Evolutionary conservation across 2,329 filamentous ascomycete genomes (phyloP).

Genomic region (Xylariaceae sp.): DNA sequence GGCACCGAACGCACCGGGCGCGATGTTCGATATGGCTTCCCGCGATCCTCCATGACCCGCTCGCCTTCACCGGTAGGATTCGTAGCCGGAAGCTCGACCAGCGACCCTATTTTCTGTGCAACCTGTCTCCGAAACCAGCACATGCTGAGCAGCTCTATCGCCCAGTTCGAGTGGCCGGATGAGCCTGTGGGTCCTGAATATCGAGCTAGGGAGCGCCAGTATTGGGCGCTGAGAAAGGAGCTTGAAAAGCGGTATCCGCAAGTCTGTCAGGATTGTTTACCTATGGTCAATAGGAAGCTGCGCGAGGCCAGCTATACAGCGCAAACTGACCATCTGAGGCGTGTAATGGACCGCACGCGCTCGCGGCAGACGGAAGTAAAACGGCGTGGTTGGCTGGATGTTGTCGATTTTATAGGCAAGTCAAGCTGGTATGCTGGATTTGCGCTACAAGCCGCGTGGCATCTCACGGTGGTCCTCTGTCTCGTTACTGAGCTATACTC

Average conservation of each 20-base stretch:
- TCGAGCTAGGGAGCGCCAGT: conserved; percentile 59
- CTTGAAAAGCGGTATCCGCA: conserved; percentile 84
- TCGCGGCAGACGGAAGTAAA: conserved; percentile 40
- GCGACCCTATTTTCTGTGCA: conserved; percentile 56
- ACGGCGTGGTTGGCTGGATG: conserved; percentile 39
- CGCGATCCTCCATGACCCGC: conserved; percentile 33
- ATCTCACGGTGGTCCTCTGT: conserved; percentile 35
- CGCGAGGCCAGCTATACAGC: conserved; percentile 71
- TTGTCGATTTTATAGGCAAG: conserved; percentile 39
- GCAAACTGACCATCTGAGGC: conserved; percentile 72
- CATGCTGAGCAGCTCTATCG: conserved; percentile 67
- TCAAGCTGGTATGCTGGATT: conserved; percentile 46
- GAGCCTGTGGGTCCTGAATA: conserved; percentile 64
- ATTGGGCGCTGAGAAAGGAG: conserved; percentile 63
- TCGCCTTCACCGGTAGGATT: conserved; percentile 29
- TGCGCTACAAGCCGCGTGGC: conserved; percentile 41
- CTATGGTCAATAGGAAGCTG: conserved; percentile 64
- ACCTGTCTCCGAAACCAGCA: conserved; percentile 87
- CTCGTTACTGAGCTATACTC: conserved; percentile 22
- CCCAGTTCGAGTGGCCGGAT: conserved; percentile 70
- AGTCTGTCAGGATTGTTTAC: conserved; percentile 76
- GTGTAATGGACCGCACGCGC: conserved; percentile 64
- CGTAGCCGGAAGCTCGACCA: conserved; percentile 31
- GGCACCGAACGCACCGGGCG: conserved; percentile 46
- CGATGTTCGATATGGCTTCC: conserved; percentile 44